A percentile compares a stretch with the other conserved stretches of the same genome.
Conservation (phyloP, 2,329 filamentous ascomycete species). For the Botrytis tulipae region DNA sequence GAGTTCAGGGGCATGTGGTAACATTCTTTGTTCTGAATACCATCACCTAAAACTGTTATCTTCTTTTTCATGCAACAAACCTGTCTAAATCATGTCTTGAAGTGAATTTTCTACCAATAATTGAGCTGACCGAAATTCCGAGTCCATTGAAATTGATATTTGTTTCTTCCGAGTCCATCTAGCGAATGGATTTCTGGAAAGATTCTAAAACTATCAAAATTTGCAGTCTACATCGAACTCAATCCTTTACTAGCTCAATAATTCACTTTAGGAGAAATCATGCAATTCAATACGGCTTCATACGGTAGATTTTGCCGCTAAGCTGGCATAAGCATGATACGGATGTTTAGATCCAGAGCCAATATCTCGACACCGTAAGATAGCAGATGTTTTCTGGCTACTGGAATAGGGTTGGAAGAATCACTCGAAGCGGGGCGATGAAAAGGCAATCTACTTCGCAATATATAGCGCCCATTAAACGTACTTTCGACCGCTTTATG, state of each 20-base stretch:
- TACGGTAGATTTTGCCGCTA: neutral
- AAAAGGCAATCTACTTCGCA: neutral
- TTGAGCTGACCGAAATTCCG: rapidly evolving
- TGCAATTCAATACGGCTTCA: neutral
- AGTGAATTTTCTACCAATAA: neutral
- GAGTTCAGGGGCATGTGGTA: neutral
- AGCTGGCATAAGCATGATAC: neutral
- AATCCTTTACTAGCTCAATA: neutral
- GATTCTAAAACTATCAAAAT: neutral
- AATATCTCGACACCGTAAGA: neutral
- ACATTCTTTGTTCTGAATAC: neutral
- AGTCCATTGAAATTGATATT: neutral
- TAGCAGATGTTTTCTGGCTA: neutral
- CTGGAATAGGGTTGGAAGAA: neutral
- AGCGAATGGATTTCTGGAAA: neutral
- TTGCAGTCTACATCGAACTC: neutral
- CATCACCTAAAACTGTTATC: neutral
- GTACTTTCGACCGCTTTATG: too few species aligned
- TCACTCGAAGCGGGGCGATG: rapidly evolving
- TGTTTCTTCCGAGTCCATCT: too few species aligned
- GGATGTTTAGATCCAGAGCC: neutral
- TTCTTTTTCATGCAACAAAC: neutral
- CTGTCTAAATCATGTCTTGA: neutral
- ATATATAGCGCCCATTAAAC: too few species aligned
- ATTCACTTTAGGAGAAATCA: neutral